Conservation (phyloP, 257 asterid species). For the Petunia secreta region DNA sequence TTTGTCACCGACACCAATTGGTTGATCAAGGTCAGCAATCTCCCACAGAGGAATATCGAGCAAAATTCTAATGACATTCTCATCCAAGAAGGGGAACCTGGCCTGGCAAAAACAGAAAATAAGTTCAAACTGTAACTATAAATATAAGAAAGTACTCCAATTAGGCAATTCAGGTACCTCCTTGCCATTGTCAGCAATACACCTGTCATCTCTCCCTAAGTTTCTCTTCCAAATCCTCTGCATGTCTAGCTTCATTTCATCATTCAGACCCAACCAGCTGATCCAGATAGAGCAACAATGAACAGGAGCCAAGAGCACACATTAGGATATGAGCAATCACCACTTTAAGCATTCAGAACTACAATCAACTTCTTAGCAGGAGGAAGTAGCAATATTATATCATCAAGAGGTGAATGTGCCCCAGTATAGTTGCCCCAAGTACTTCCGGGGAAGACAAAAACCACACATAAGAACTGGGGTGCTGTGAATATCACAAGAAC, state of each 20-base stretch:
- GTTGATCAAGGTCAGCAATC: slow-evolving; percentile 83
- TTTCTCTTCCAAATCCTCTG: slow-evolving; percentile 98
- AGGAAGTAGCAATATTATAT: neutral
- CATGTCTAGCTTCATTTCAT: slow-evolving; percentile 95
- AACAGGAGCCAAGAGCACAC: neutral
- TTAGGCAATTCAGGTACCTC: slow-evolving; percentile 57
- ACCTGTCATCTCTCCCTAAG: slow-evolving; percentile 95
- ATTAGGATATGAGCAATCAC: neutral
- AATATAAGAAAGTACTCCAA: neutral
- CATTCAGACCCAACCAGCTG: slow-evolving; percentile 89
- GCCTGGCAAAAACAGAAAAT: slow-evolving; percentile 52
- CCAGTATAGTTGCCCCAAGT: neutral
- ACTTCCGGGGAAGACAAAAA: neutral
- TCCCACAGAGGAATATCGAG: slow-evolving; percentile 95
- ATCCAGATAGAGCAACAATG: neutral
- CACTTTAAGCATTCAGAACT: neutral
- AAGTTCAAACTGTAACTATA: neutral
- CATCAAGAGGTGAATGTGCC: neutral
- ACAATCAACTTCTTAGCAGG: neutral
- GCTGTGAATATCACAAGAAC: neutral
- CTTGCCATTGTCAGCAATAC: slow-evolving; percentile 88
- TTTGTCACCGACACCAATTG: slow-evolving; percentile 90
- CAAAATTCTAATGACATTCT: slow-evolving; percentile 77
- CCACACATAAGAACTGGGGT: slow-evolving; percentile 1
- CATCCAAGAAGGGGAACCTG: slow-evolving; percentile 92